Conservation (phyloP, 2,329 filamentous ascomycete species). For the Xylaria sp. region DNA sequence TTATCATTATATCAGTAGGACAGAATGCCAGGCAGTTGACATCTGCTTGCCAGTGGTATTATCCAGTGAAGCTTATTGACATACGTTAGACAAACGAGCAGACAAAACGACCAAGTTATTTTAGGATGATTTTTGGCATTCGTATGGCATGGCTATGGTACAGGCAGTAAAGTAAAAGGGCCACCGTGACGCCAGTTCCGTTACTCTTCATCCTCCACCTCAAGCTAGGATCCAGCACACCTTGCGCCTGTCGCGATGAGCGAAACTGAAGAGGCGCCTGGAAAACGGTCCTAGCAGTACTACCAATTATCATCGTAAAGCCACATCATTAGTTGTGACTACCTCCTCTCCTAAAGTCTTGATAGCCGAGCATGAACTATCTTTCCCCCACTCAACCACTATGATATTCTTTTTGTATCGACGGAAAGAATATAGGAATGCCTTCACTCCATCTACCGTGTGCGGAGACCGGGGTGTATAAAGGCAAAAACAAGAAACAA, state of each 20-base stretch:
- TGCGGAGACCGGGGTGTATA: conserved; percentile 46
- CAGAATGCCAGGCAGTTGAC: not conserved
- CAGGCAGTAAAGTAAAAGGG: conserved; percentile 46
- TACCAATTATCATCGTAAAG: conserved; percentile 40
- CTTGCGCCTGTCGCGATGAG: conserved; percentile 28
- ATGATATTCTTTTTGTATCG: conserved; percentile 45
- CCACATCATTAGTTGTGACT: conserved; percentile 11
- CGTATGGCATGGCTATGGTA: conserved; percentile 50
- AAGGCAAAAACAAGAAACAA: conserved; percentile 46
- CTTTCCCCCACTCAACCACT: conserved; percentile 29
- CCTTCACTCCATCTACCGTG: conserved; percentile 51
- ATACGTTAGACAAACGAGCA: not conserved
- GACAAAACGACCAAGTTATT: conserved; percentile 2
- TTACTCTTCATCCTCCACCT: conserved; percentile 40
- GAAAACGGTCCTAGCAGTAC: conserved; percentile 36
- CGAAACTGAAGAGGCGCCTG: conserved; percentile 31
- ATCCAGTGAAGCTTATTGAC: not conserved
- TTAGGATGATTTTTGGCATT: conserved; percentile 46
- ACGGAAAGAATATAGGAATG: conserved; percentile 42
- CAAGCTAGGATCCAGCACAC: conserved; percentile 41
- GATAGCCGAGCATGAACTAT: conserved; percentile 25
- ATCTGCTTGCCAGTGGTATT: not conserved
- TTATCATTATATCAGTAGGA: not conserved
- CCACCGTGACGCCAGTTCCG: conserved; percentile 44
- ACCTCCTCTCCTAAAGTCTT: too few species aligned